Percentiles rank a stretch among this genome's conserved stretches.
Evolutionary conservation across 352 stramenopile genomes (phyloP).

Genomic region (Phytophthora pseudosyringae): DNA sequence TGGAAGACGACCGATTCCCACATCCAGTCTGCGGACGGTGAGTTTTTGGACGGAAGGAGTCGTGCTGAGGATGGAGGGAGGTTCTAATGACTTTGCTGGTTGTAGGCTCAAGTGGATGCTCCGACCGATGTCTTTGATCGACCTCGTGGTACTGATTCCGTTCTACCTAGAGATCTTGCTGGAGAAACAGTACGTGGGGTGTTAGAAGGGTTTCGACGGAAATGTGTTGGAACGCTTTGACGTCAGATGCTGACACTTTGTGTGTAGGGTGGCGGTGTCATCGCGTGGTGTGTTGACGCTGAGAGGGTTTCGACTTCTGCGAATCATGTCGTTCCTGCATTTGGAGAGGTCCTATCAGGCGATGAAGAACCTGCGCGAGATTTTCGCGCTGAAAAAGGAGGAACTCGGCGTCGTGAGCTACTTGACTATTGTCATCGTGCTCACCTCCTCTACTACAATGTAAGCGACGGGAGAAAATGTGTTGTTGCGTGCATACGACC

Average conservation of each 20-base stretch:
- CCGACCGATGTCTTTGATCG: slow-evolving; percentile 81
- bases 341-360: slow-evolving; percentile 82
- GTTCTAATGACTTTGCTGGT: background rate
- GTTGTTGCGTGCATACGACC: background rate
- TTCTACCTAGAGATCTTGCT: slow-evolving; percentile 86
- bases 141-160: slow-evolving; percentile 74
- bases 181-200: slow-evolving; percentile 56
- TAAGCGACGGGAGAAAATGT: slow-evolving; percentile 31
- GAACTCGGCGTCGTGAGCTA: slow-evolving; percentile 85
- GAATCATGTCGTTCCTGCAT: slow-evolving; percentile 84
- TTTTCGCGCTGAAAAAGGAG: slow-evolving; percentile 77
- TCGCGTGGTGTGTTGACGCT: slow-evolving; percentile 71
- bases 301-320: slow-evolving; percentile 70
- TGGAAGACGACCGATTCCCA: slow-evolving; percentile 75
- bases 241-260: background rate
- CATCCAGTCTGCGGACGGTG: slow-evolving; percentile 62
- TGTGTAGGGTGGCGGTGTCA: slow-evolving; percentile 40
- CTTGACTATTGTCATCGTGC: slow-evolving; percentile 77
- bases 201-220: background rate
- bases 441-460: slow-evolving; percentile 87
- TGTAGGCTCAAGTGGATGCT: slow-evolving; percentile 80
- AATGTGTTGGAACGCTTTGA: slow-evolving; percentile 2
- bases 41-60: background rate
- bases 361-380: slow-evolving; percentile 77
- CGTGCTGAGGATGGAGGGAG: background rate